Base-by-base conservation (phyloP, 331 rosid genomes). In the Malus hybrid region DNA sequence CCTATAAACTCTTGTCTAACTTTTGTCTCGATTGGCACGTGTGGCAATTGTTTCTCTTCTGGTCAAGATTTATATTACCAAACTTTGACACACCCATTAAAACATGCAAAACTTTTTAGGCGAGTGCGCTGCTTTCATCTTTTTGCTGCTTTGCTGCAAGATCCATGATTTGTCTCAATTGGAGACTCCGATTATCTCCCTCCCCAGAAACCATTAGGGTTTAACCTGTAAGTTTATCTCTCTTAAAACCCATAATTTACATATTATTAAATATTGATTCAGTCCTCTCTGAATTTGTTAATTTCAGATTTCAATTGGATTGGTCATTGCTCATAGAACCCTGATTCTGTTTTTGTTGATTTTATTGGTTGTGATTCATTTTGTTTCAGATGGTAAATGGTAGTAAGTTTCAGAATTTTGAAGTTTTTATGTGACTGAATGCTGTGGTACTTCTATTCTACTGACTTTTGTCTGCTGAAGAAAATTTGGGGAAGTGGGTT, bases 41-140 rank as follows among this genome's bases (percentile, higher is more conserved):
- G 68, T 29, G 44, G 19, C 42, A 63, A 22, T 28, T 28, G 8
- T 26, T 29, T 62, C 3, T 28, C 9, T 4, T 62, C 5, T 29
- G n/a, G 36, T 62, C 36, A 26, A 29, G 66, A 29, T 15, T 16
- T 16, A 63, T 16, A 32, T 42, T 15, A 16, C 68, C 68, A 2
- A 63, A 63, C 68, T 63, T 16, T 63, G 68, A 30, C 18, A 30
- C 18, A 32, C 22, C 1, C 18, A 6, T 15, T 14, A 58, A 34
- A 24, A 22, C 75, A 57, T 71, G 75, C 75, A 71, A 71, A 36
- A 60, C 10, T 39, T 71, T 72, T n/a, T 46, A 24, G 50, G 56
- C 14, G 76, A 36, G 56, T 36, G 66, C n/a, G 24, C 18, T 18
- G 63, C 30, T 34, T 22, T 68, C 63, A 48, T 29, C n/a, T 42